These are phyloP conservation scores for Yamadazyma akitaensis DNA, from an alignment of 805 yeast species.

Conservation along the genomic window DNA sequence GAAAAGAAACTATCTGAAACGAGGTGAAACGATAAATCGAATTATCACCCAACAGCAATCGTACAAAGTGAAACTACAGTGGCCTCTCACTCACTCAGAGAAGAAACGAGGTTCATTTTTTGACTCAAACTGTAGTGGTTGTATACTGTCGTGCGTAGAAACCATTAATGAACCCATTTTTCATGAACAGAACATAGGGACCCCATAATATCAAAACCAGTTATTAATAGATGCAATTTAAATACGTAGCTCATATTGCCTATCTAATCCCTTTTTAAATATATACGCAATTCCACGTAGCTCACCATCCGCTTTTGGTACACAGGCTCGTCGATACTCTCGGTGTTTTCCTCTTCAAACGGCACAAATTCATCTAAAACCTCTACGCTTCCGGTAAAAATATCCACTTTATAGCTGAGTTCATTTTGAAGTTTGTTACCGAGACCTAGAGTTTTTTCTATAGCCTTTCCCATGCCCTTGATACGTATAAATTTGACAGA, in stretches of 20 bases:
- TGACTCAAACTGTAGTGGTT: too few relatives aligned
- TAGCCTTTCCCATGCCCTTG: slow-evolving; percentile 71
- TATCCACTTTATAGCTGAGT: slow-evolving; percentile 50
- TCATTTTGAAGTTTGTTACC: slow-evolving; percentile 57
- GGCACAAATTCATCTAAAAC: slow-evolving; percentile 65
- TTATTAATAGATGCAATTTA: not conserved
- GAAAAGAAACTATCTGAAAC: slow-evolving; percentile 16
- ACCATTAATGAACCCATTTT: too few relatives aligned
- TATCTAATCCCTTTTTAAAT: slow-evolving; percentile 23
- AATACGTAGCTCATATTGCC: not conserved
- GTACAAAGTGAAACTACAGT: too few relatives aligned
- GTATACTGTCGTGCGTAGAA: too few relatives aligned
- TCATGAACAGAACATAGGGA: too few relatives aligned
- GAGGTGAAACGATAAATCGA: not conserved
- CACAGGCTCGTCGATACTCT: slow-evolving; percentile 23
- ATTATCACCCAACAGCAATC: not conserved
- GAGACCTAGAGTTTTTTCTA: slow-evolving; percentile 58
- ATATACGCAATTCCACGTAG: slow-evolving; percentile 44
- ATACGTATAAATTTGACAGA: slow-evolving; percentile 49
- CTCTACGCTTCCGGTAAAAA: slow-evolving; percentile 60
- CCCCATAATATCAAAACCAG: not conserved
- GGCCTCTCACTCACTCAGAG: too few relatives aligned
- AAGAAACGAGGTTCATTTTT: too few relatives aligned
- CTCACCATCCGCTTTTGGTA: slow-evolving; percentile 46
- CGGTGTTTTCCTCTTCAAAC: slow-evolving; percentile 4